Evolutionary conservation across 1,284 basidiomycete species (phyloP).

Genomic region (Apiotrichum veenhuisii): DNA sequence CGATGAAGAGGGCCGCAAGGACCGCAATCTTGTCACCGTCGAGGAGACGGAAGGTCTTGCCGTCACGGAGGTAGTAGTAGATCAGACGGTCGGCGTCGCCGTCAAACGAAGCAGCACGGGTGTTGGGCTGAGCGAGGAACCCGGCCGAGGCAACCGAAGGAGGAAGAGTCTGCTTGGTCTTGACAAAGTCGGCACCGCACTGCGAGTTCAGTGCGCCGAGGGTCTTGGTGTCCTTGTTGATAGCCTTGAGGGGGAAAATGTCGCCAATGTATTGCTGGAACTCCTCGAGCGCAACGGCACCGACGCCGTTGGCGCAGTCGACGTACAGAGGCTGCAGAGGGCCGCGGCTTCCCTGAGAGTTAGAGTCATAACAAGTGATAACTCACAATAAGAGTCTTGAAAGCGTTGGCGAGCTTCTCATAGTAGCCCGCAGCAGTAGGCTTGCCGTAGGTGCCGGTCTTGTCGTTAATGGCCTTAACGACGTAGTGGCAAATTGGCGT

Average conservation of each 20-base stretch:
- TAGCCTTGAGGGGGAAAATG: constrained; percentile 50
- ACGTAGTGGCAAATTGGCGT: constrained; percentile 96
- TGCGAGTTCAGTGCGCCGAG: constrained; percentile 74
- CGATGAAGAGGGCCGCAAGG: constrained; percentile 87
- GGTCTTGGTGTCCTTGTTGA: constrained; percentile 65
- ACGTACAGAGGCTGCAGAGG: constrained; percentile 60
- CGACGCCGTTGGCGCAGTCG: constrained; percentile 98
- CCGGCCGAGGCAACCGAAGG: constrained; percentile 46
- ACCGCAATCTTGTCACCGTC: constrained; percentile 99
- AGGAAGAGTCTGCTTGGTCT: constrained; percentile 82
- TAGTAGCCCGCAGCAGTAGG: constrained; percentile 85
- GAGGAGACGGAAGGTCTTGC: constrained; percentile 74
- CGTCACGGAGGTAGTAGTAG: constrained; percentile 75
- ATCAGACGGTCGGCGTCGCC: constrained; percentile 98
- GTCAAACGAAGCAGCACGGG: constrained; percentile 88
- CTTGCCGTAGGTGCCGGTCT: constrained; percentile 68
- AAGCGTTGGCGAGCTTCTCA: constrained; percentile 77
- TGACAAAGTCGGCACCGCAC: constrained; percentile 97
- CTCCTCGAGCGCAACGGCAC: constrained; percentile 66
- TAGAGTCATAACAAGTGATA: neutral
- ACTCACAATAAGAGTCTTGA: constrained; percentile 78
- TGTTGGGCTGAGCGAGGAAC: constrained; percentile 62
- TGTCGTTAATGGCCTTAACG: constrained; percentile 75
- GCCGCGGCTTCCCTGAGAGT: constrained; percentile 56
- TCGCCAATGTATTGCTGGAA: constrained; percentile 51